phyloP scores from a whole-genome alignment of 495 filamentous ascomycete species.

The Neohortaea acidophila region DNA sequence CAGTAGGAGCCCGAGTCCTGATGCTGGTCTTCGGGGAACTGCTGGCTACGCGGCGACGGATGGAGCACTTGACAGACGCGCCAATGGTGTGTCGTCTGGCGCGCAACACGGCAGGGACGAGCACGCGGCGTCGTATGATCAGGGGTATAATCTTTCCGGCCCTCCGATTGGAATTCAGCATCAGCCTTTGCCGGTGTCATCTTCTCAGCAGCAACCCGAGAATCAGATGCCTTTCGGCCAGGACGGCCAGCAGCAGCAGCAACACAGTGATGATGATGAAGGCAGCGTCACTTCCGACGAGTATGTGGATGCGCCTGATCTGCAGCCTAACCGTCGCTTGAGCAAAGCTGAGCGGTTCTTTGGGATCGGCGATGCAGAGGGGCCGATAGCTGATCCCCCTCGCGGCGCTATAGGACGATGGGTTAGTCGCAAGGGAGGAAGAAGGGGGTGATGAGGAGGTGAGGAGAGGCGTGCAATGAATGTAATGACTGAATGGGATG shows the following conservation, averaged over 20 bases:
- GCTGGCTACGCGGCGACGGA: not conserved
- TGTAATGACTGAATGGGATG: no score
- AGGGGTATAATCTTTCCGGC: conserved; percentile 10
- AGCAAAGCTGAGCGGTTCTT: conserved; percentile 19
- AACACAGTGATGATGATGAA: conserved; percentile 2
- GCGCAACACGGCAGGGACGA: not conserved
- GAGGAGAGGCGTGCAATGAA: no score
- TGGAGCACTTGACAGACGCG: not conserved
- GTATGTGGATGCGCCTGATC: not conserved
- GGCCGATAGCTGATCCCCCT: no score
- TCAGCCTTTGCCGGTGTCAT: not conserved
- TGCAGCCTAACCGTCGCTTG: conserved; percentile 2
- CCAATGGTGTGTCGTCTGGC: not conserved
- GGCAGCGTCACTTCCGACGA: conserved; percentile 3
- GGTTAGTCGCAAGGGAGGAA: no score
- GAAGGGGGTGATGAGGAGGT: no score
- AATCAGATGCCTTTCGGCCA: not conserved
- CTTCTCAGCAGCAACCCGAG: not conserved
- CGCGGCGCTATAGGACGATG: no score
- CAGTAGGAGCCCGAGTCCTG: not conserved
- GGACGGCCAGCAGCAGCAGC: not conserved
- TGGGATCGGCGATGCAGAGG: conserved; percentile 13
- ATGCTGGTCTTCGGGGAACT: not conserved
- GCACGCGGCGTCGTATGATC: conserved; percentile 1
- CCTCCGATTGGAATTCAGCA: conserved; percentile 8